Percentiles rank a stretch among this genome's conserved stretches.
Evolutionary conservation across 2,329 filamentous ascomycete species (phyloP).

Genomic region (Fusarium nurragi): DNA sequence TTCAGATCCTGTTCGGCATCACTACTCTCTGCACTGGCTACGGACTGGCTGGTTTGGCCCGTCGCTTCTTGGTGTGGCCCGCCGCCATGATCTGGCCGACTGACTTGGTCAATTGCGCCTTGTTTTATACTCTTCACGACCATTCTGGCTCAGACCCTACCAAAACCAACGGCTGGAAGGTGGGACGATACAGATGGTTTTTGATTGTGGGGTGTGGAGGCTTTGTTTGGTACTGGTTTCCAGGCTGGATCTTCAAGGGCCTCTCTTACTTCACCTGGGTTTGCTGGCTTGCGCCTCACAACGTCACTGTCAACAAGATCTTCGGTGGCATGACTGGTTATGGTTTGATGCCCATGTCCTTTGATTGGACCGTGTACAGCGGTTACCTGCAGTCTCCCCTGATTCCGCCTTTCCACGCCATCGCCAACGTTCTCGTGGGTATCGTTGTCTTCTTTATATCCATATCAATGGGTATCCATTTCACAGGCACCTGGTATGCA

Average conservation of each 20-base stretch:
- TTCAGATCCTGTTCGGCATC: slow-evolving; percentile 63
- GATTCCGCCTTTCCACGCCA: slow-evolving; percentile 64
- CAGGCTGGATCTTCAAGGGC: slow-evolving; percentile 70
- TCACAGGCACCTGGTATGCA: slow-evolving; percentile 64
- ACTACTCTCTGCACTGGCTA: slow-evolving; percentile 67
- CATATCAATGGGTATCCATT: slow-evolving; percentile 68
- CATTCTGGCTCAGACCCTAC: slow-evolving; percentile 58
- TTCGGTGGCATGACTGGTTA: slow-evolving; percentile 68
- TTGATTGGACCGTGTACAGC: slow-evolving; percentile 61
- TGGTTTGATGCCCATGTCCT: slow-evolving; percentile 69
- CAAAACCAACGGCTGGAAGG: slow-evolving; percentile 67
- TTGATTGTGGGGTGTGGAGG: slow-evolving; percentile 63
- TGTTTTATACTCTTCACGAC: slow-evolving; percentile 61
- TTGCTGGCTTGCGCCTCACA: slow-evolving; percentile 70
- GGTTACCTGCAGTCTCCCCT: slow-evolving; percentile 61
- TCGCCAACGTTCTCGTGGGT: slow-evolving; percentile 64
- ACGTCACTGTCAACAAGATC: slow-evolving; percentile 68
- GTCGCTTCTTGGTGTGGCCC: slow-evolving; percentile 63
- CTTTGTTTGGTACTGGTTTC: slow-evolving; percentile 68
- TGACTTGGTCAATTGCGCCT: slow-evolving; percentile 62
- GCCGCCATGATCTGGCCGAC: slow-evolving; percentile 68
- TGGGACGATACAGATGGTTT: slow-evolving; percentile 72
- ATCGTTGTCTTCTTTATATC: slow-evolving; percentile 65
- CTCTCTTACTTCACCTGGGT: slow-evolving; percentile 70
- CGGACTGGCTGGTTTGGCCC: slow-evolving; percentile 63